Evolutionary conservation across 306 rosid genomes (phyloP).

Genomic region (Morella rubra): DNA sequence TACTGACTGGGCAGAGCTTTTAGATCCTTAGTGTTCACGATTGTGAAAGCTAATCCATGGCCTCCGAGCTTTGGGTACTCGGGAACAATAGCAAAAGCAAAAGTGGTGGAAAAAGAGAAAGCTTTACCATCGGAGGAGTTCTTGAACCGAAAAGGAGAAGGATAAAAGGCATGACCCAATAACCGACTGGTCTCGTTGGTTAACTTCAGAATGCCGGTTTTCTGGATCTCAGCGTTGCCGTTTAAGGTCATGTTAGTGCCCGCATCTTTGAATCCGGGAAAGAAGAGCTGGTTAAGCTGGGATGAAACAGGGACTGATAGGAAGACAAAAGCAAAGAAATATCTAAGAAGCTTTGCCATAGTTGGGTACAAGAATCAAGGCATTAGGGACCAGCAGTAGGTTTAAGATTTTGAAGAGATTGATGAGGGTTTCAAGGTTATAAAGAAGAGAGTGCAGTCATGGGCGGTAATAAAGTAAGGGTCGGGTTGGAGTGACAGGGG

Average conservation of each 20-base stretch:
- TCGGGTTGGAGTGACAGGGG: not conserved
- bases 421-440: too few relatives aligned
- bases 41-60: conserved; percentile 77
- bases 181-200: conserved; percentile 58
- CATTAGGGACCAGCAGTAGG: too few relatives aligned
- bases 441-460: too few relatives aligned
- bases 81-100: conserved; percentile 63
- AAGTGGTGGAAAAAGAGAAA: conserved; percentile 68
- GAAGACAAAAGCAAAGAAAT: conserved; percentile 27
- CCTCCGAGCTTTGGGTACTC: conserved; percentile 86
- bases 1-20: conserved; percentile 73
- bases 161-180: conserved; percentile 57
- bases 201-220: conserved; percentile 48
- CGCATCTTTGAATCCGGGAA: conserved; percentile 48
- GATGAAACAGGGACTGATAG: conserved; percentile 39
- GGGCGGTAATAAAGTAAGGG: too few relatives aligned
- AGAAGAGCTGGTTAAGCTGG: conserved; percentile 39
- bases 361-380: not conserved
- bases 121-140: conserved; percentile 57
- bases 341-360: conserved; percentile 37
- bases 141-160: conserved; percentile 48
- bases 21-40: conserved; percentile 48
- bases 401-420: too few relatives aligned
- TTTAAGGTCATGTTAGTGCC: conserved; percentile 43
- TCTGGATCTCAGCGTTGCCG: conserved; percentile 49